Evolutionary conservation across 176 grass and related monocot genomes (phyloP), one percentile per base, ranked within the genome.

Genomic region (Oryza punctata): DNA sequence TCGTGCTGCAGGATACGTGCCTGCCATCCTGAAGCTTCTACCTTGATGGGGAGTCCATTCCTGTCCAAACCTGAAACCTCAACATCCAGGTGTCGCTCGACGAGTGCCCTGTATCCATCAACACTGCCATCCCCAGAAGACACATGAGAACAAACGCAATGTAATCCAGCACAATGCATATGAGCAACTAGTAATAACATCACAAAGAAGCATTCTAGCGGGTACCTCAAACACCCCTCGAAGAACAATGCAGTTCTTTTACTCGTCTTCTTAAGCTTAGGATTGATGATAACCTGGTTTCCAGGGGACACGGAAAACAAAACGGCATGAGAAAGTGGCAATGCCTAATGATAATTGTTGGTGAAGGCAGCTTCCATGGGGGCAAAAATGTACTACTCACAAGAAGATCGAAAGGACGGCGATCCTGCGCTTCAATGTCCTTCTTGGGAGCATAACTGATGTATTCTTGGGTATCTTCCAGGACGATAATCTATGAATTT

Each of bases 1-100:
- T 98, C 96, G 4, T 98, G 96, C 70, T 98, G 96, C 69, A 96
- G 80, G 35, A 98, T 98, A 32, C 96, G 96, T 63, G 91, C 93
- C 38, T 96, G 91, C 96, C 96, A 98, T 44, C 96, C 96, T 67
- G 79, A 88, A 68, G 96, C 93, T 29, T 94, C 85, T 27, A 96
- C 65, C 82, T 95, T 95, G 13, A 98, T 90, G 68, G 87, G 73
- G 35, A 11, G 67, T 15, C 96, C 96, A 61, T 95, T 63, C 41
- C 85, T 85, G 72, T 92, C 87, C 77, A 96, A 82, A 92, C 96
- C 91, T 46, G 85, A 89, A 69, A 98, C 93, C 79, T 98, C 91
- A 81, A 98, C 87, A 73, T 98, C 96, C 15, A 98, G 85, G 82
- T 98, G 63, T 40, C 91, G 71, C 82, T 98, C 93, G 0, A 98